Conservation (phyloP, 495 filamentous ascomycete species). For the Gamarada debralockiae region DNA sequence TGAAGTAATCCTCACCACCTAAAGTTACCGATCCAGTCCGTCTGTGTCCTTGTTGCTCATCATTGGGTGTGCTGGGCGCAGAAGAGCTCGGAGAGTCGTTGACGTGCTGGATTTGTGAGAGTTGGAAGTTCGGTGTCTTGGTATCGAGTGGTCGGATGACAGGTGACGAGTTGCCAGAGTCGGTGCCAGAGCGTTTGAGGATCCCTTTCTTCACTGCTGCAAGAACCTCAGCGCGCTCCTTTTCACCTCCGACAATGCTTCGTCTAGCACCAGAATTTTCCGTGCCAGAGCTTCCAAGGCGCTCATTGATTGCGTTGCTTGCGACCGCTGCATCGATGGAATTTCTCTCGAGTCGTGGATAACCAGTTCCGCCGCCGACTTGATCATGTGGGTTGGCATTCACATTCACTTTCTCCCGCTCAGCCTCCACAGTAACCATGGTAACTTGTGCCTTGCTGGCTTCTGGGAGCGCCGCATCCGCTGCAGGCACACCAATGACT, state of each 20-base stretch:
- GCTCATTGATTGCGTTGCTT: constrained; percentile 29
- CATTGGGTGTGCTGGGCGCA: constrained; percentile 75
- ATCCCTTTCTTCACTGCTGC: constrained; percentile 92
- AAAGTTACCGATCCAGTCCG: constrained; percentile 65
- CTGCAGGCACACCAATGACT: constrained; percentile 68
- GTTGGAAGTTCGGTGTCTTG: constrained; percentile 43
- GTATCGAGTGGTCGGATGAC: constrained; percentile 53
- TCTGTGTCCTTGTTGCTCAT: constrained; percentile 60
- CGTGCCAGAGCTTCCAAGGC: constrained; percentile 48
- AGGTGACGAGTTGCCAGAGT: constrained; percentile 65
- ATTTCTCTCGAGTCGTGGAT: constrained; percentile 82
- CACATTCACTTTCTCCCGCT: constrained; percentile 78
- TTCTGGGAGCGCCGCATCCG: constrained; percentile 62
- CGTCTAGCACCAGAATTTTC: constrained; percentile 64
- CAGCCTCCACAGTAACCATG: constrained; percentile 93
- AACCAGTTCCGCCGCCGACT: constrained; percentile 71
- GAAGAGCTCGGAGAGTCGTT: constrained; percentile 79
- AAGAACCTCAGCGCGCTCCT: constrained; percentile 85
- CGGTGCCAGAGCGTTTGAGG: constrained; percentile 68
- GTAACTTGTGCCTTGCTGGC: constrained; percentile 76
- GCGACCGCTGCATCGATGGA: constrained; percentile 58
- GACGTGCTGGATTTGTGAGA: constrained; percentile 51
- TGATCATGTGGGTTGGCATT: constrained; percentile 68
- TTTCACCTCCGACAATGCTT: constrained; percentile 88
- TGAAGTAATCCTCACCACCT: constrained; percentile 85